Evolutionary conservation across 2,329 filamentous ascomycete genomes (phyloP).

Genomic region (Cytospora schulzeri): DNA sequence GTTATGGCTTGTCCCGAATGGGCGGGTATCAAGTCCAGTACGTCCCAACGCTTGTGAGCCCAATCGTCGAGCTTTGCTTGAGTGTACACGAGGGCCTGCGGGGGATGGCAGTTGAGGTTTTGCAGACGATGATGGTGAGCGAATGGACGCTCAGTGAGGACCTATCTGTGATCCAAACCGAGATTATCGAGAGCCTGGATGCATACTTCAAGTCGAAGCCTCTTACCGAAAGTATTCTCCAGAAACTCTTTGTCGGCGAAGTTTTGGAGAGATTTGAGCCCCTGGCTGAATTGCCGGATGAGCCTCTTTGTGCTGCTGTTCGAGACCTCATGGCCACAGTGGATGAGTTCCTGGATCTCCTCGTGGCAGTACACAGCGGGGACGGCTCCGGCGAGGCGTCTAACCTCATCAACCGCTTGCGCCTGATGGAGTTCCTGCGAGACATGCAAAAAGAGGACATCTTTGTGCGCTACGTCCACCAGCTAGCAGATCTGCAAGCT

Average conservation of each 20-base stretch:
- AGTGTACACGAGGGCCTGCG: slow-evolving; percentile 93
- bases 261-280: slow-evolving; percentile 78
- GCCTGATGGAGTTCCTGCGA: slow-evolving; percentile 92
- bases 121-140: slow-evolving; percentile 98
- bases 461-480: slow-evolving; percentile 93
- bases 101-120: slow-evolving; percentile 85
- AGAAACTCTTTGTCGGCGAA: slow-evolving; percentile 90
- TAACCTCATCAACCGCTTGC: slow-evolving; percentile 82
- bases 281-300: slow-evolving; percentile 65
- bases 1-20: slow-evolving; percentile 80
- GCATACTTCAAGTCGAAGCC: slow-evolving; percentile 86
- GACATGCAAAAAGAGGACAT: slow-evolving; percentile 98
- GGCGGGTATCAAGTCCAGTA: slow-evolving; percentile 99
- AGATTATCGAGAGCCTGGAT: slow-evolving; percentile 94
- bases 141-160: slow-evolving; percentile 97
- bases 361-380: slow-evolving; percentile 84
- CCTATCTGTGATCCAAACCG: slow-evolving; percentile 85
- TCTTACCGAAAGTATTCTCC: slow-evolving; percentile 83
- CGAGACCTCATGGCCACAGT: slow-evolving; percentile 80
- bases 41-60: slow-evolving; percentile 86
- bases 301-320: slow-evolving; percentile 75
- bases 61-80: slow-evolving; percentile 90
- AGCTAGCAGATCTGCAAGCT: slow-evolving; percentile 77
- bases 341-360: slow-evolving; percentile 86
- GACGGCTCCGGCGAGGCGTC: slow-evolving; percentile 74